Conservation (phyloP, 208 protist species). For the Phytomonas sp. region DNA sequence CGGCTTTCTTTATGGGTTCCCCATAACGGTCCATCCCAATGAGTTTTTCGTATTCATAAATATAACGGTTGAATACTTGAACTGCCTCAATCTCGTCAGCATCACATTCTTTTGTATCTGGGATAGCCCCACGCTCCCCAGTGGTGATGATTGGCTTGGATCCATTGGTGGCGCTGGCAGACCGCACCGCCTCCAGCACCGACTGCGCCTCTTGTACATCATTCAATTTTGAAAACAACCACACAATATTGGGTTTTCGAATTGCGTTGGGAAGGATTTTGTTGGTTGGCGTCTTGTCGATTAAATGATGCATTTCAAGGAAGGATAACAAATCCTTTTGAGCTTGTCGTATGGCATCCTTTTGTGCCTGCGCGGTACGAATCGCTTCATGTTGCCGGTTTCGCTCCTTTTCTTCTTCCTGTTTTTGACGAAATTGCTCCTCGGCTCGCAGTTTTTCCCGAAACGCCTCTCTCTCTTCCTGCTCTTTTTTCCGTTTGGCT, state of each 20-base stretch:
- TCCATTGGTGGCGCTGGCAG: slow-evolving; percentile 15
- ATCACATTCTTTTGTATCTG: slow-evolving; percentile 19
- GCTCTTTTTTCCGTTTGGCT: slow-evolving; percentile 44
- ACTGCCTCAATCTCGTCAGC: slow-evolving; percentile 45
- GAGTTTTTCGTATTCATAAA: slow-evolving; percentile 51
- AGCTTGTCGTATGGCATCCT: slow-evolving; percentile 44
- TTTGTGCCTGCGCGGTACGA: slow-evolving; percentile 23
- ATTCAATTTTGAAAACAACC: slow-evolving; percentile 64
- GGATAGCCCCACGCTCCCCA: background rate
- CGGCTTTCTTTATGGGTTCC: slow-evolving; percentile 64
- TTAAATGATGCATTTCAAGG: slow-evolving; percentile 32
- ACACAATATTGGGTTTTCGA: slow-evolving; percentile 52
- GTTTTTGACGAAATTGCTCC: slow-evolving; percentile 39
- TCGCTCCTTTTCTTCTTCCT: slow-evolving; percentile 29
- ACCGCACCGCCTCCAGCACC: slow-evolving; percentile 25
- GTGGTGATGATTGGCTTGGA: background rate
- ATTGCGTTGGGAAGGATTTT: slow-evolving; percentile 62
- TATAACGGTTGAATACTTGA: slow-evolving; percentile 52
- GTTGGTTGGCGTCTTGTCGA: slow-evolving; percentile 61
- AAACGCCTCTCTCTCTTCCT: slow-evolving; percentile 57
- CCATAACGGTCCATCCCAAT: slow-evolving; percentile 76
- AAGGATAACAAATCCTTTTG: slow-evolving; percentile 36
- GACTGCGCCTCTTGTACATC: slow-evolving; percentile 28
- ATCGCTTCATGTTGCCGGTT: slow-evolving; percentile 34
- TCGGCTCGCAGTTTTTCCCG: slow-evolving; percentile 60